These are phyloP conservation scores for Firmiana major DNA, from an alignment of 345 rosid genomes.

Conservation along the genomic window DNA sequence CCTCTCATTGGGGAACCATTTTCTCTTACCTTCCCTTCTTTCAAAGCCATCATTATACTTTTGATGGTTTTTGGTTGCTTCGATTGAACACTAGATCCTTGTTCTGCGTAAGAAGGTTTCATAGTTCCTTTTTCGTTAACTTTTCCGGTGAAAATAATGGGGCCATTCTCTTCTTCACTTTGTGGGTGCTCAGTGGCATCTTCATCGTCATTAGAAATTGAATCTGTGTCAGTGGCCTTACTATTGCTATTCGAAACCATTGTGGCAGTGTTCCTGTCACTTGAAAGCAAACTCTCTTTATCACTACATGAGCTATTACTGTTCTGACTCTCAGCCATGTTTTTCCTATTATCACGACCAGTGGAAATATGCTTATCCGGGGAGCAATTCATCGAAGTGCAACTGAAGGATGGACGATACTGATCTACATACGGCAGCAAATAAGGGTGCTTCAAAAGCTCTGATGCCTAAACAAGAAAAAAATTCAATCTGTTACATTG, in stretches of 20 bases:
- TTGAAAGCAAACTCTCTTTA: conserved; percentile 64
- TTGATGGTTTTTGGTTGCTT: conserved; percentile 84
- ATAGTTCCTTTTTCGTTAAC: conserved; percentile 41
- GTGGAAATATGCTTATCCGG: conserved; percentile 55
- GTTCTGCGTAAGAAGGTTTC: conserved; percentile 44
- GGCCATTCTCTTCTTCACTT: conserved; percentile 41
- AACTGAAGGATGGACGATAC: conserved; percentile 51
- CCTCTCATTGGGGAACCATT: conserved; percentile 83
- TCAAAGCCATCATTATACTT: conserved; percentile 82
- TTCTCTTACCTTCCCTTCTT: conserved; percentile 88
- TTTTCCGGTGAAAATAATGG: conserved; percentile 33
- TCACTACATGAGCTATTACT: conserved; percentile 82
- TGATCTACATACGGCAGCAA: conserved; percentile 88
- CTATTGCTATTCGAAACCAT: conserved; percentile 34
- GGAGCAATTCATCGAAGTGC: conserved; percentile 32
- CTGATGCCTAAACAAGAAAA: conserved; percentile 63
- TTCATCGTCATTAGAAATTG: conserved; percentile 59
- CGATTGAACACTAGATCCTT: conserved; percentile 43
- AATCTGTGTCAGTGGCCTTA: conserved; percentile 52
- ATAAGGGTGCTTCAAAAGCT: conserved; percentile 94
- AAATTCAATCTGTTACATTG: conserved; percentile 17
- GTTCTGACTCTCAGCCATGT: conserved; percentile 86
- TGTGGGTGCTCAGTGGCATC: conserved; percentile 42
- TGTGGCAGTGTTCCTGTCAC: conserved; percentile 39
- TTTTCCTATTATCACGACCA: conserved; percentile 44